Conservation (phyloP, 495 filamentous ascomycete genomes). For the Immersiella caudata region DNA sequence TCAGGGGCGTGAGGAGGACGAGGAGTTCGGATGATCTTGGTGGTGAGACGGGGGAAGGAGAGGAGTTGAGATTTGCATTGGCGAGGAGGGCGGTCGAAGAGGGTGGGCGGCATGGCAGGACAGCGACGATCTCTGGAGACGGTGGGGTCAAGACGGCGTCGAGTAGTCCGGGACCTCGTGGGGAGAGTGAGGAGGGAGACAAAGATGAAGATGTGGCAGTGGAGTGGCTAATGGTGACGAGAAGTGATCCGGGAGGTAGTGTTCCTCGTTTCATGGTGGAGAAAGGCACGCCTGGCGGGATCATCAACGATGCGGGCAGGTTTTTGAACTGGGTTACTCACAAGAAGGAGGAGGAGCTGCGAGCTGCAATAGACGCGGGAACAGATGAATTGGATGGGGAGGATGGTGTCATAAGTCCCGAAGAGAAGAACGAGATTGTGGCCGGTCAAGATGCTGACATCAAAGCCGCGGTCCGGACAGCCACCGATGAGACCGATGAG, state of each 20-base stretch:
- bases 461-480: slow-evolving; percentile 20
- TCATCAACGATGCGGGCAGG: slow-evolving; percentile 78
- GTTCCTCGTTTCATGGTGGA: slow-evolving; percentile 96
- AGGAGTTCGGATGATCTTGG: slow-evolving; percentile 22
- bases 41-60: neutral
- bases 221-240: slow-evolving; percentile 96
- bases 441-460: neutral
- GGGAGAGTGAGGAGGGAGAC: slow-evolving; percentile 51
- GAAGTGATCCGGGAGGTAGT: slow-evolving; percentile 90
- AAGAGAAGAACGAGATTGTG: neutral
- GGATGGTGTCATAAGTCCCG: neutral
- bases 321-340: slow-evolving; percentile 81
- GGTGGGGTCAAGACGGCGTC: slow-evolving; percentile 13
- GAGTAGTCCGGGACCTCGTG: neutral
- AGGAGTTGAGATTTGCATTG: slow-evolving; percentile 33
- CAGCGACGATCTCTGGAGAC: slow-evolving; percentile 1
- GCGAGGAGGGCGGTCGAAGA: slow-evolving; percentile 25
- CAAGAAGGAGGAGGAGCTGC: slow-evolving; percentile 22
- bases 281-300: slow-evolving; percentile 82
- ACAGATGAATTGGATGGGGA: neutral
- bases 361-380: neutral
- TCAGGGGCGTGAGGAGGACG: slow-evolving; percentile 41
- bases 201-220: slow-evolving; percentile 58
- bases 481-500: slow-evolving; percentile 12
- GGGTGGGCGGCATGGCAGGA: slow-evolving; percentile 4